phyloP scores from a whole-genome alignment of 306 rosid species.

The Chamaecrista fasciculata region DNA sequence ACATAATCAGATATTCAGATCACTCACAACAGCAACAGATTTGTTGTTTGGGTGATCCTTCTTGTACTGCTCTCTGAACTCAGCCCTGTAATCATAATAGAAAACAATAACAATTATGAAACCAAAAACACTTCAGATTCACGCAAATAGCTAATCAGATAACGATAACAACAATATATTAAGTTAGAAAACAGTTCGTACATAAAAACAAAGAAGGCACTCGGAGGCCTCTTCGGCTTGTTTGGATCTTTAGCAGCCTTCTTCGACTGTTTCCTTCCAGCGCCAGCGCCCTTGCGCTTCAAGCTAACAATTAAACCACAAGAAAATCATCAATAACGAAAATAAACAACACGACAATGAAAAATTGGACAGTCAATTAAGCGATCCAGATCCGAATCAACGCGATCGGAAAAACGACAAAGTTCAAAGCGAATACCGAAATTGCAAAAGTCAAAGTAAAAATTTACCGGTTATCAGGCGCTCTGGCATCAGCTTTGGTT shows the following conservation, averaged over 20 bases:
- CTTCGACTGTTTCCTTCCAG: constrained; percentile 54
- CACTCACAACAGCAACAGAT: constrained; percentile 69
- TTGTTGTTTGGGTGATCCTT: constrained; percentile 78
- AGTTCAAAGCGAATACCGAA: neutral
- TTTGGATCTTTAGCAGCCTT: constrained; percentile 88
- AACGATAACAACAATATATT: neutral
- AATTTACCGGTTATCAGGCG: constrained; percentile 54
- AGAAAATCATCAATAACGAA: too few species aligned
- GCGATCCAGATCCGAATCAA: constrained; percentile 22
- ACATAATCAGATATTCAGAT: neutral
- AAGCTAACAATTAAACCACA: constrained; percentile 39
- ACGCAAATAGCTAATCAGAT: too few species aligned
- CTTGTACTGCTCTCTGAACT: constrained; percentile 68
- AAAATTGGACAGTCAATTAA: neutral
- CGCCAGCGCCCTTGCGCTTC: constrained; percentile 68
- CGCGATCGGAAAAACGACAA: neutral
- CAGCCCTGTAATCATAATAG: constrained; percentile 48
- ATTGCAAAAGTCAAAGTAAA: neutral
- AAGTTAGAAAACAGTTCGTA: constrained; percentile 4
- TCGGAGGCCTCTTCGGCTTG: constrained; percentile 92
- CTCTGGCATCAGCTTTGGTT: constrained; percentile 50
- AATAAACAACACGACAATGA: too few species aligned
- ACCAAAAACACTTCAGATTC: neutral
- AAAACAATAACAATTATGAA: neutral
- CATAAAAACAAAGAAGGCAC: constrained; percentile 97